These are phyloP conservation scores for Xerocomus minutiporus DNA, from an alignment of 1,284 basidiomycete genomes.

Conservation along the genomic window DNA sequence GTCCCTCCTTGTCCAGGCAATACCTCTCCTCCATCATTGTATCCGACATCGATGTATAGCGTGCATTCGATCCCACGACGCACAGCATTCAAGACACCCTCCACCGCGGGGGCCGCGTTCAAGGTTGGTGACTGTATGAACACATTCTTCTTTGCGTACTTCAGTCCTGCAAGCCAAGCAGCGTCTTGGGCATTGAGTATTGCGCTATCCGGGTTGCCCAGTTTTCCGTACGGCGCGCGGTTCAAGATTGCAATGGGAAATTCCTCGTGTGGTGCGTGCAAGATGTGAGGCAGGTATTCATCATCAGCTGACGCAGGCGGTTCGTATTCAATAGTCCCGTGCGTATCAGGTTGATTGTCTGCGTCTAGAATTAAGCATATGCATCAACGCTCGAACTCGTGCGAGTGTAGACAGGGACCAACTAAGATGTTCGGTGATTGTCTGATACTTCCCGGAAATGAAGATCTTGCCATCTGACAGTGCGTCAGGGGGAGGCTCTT, in stretches of 20 bases:
- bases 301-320: conserved; percentile 26
- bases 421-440: conserved; percentile 37
- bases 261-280: conserved; percentile 56
- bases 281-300: conserved; percentile 40
- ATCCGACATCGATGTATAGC: conserved; percentile 64
- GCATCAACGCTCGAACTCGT: conserved; percentile 8
- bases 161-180: conserved; percentile 72
- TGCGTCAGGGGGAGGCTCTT: conserved; percentile 13
- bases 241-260: conserved; percentile 75
- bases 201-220: conserved; percentile 37
- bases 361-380: conserved; percentile 26
- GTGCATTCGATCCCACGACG: conserved; percentile 64
- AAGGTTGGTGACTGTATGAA: conserved; percentile 79
- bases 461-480: conserved; percentile 15
- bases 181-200: conserved; percentile 65
- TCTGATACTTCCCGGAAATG: conserved; percentile 32
- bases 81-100: conserved; percentile 63
- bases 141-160: conserved; percentile 63
- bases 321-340: conserved; percentile 29
- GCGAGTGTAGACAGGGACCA: conserved; percentile 3
- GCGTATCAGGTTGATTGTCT: conserved; percentile 35
- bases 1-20: conserved; percentile 79
- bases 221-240: conserved; percentile 58
- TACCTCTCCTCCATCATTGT: conserved; percentile 67
- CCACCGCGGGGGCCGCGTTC: conserved; percentile 67